Conservation (phyloP, 306 rosid species). For the Lablab purpureus region DNA sequence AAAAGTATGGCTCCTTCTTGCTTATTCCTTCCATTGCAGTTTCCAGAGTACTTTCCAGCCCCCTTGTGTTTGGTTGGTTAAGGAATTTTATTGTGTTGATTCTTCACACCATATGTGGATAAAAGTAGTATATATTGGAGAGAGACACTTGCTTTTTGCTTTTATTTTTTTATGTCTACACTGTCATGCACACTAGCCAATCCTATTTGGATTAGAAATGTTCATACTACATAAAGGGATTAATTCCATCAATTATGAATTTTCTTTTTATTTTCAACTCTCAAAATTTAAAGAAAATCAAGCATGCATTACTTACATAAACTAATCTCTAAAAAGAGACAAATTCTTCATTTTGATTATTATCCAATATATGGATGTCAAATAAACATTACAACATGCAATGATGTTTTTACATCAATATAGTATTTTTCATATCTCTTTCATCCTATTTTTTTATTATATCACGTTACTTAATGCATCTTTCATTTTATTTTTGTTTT, state of each 20-base stretch:
- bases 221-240: background rate
- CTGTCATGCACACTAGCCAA: background rate
- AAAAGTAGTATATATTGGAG: slow-evolving; percentile 36
- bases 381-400: slow-evolving; percentile 2
- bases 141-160: slow-evolving; percentile 29
- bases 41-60: slow-evolving; percentile 8
- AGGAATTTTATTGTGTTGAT: slow-evolving; percentile 41
- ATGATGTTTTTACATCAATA: background rate
- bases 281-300: background rate
- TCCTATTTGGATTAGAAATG: background rate
- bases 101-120: slow-evolving; percentile 47
- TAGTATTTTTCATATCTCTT: background rate
- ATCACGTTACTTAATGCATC: background rate
- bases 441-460: background rate
- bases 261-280: background rate
- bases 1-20: slow-evolving; percentile 38
- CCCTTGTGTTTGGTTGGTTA: slow-evolving; percentile 31
- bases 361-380: slow-evolving; percentile 49
- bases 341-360: slow-evolving; percentile 42
- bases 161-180: slow-evolving; percentile 3
- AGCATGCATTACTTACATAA: background rate
- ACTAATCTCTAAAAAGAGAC: slow-evolving; percentile 14
- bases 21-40: slow-evolving; percentile 59
- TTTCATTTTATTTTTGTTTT: background rate
- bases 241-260: background rate